phyloP scores from a whole-genome alignment of 108 stramenopile species.

The Ochromonas danica region DNA sequence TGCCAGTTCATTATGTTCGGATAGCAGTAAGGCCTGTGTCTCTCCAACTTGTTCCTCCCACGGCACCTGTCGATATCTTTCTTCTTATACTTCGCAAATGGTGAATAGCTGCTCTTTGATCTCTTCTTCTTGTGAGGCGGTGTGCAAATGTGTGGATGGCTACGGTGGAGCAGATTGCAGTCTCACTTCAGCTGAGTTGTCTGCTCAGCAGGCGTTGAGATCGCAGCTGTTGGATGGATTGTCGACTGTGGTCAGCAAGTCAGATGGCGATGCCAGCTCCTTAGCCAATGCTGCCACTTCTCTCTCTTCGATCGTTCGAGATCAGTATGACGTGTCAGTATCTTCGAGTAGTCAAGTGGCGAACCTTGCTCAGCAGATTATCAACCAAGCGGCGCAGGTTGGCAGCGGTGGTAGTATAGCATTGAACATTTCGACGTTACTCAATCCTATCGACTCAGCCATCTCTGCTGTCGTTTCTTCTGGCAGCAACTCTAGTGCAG shows the following conservation, averaged over 20 bases:
- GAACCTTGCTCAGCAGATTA: neutral
- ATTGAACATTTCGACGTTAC: constrained; percentile 16
- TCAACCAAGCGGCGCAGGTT: neutral
- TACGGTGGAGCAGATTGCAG: neutral
- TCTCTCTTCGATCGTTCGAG: no score
- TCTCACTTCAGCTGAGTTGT: neutral
- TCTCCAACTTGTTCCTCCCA: neutral
- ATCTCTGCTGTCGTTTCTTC: constrained; percentile 15
- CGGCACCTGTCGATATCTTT: neutral
- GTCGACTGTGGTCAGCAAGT: neutral
- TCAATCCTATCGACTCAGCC: constrained; percentile 14
- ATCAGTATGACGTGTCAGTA: no score
- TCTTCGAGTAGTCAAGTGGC: neutral
- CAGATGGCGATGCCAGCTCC: neutral
- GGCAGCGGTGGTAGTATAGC: constrained; percentile 5
- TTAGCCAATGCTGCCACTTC: no score
- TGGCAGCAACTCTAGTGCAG: constrained; percentile 13
- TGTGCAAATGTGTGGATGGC: neutral
- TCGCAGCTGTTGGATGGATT: neutral
- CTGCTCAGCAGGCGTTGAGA: neutral
- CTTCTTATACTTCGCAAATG: neutral
- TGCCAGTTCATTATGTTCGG: no score
- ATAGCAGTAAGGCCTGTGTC: no score
- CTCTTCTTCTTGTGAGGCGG: neutral
- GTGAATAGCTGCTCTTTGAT: neutral